Conservation (phyloP, 1,284 basidiomycete genomes). For the Boletus sp. region DNA sequence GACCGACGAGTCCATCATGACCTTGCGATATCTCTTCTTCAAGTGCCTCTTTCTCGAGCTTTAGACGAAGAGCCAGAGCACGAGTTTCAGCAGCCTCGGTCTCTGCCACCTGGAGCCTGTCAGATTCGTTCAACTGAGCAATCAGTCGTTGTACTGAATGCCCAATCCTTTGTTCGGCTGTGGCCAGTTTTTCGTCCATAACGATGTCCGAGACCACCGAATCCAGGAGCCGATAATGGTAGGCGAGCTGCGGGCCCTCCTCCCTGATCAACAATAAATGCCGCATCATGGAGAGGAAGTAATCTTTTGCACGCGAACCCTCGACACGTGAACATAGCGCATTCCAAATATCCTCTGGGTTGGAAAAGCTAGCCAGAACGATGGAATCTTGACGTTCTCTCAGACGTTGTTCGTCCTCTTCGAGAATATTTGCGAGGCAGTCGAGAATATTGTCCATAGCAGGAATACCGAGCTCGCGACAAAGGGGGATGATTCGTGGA, state of each 20-base stretch:
- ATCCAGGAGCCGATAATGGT: slow-evolving; percentile 93
- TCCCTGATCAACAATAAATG: slow-evolving; percentile 89
- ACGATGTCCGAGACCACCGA: slow-evolving; percentile 92
- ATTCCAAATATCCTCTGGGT: slow-evolving; percentile 85
- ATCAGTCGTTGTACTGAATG: slow-evolving; percentile 88
- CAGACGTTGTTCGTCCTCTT: slow-evolving; percentile 77
- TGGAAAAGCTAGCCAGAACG: slow-evolving; percentile 73
- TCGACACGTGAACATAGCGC: slow-evolving; percentile 73
- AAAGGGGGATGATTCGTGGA: slow-evolving; percentile 68
- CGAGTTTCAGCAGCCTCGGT: slow-evolving; percentile 74
- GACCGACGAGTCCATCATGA: slow-evolving; percentile 79
- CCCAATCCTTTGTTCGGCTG: slow-evolving; percentile 83
- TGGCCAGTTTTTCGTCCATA: slow-evolving; percentile 84
- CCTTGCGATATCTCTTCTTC: slow-evolving; percentile 80
- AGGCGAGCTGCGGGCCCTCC: slow-evolving; percentile 78
- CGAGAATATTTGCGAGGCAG: slow-evolving; percentile 63
- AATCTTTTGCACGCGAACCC: slow-evolving; percentile 77
- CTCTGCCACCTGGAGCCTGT: slow-evolving; percentile 76
- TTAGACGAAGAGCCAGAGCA: slow-evolving; percentile 57
- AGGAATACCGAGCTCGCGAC: slow-evolving; percentile 63
- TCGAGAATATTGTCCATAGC: slow-evolving; percentile 69
- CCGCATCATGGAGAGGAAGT: slow-evolving; percentile 90
- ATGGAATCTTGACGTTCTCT: slow-evolving; percentile 76
- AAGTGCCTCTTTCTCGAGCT: slow-evolving; percentile 70
- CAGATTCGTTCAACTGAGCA: slow-evolving; percentile 88